A percentile compares a stretch with the other conserved stretches of the same genome.
Evolutionary conservation across 257 asterid genomes (phyloP).

Genomic region (Asclepias syriaca): DNA sequence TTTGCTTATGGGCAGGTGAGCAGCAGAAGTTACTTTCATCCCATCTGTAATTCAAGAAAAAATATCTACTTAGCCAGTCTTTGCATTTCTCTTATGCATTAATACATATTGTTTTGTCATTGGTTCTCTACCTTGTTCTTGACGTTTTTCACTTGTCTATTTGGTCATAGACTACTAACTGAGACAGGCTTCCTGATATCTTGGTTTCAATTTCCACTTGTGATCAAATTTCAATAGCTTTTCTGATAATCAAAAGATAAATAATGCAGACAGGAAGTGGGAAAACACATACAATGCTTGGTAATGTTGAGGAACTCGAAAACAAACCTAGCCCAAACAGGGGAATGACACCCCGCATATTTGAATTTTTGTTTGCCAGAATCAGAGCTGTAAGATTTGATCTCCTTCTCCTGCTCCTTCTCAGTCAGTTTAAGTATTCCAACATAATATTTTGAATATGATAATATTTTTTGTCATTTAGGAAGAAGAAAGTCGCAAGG

Average conservation of each 20-base stretch:
- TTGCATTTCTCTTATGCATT: background rate
- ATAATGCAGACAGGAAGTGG: conserved; percentile 92
- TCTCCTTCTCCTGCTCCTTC: conserved; percentile 15
- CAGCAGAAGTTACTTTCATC: background rate
- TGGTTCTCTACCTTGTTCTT: background rate
- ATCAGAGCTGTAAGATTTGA: conserved; percentile 69
- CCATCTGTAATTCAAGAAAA: background rate
- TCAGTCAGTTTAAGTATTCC: conserved; percentile 12
- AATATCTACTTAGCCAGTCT: background rate
- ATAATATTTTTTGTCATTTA: conserved; percentile 21
- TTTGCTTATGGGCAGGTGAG: conserved; percentile 98
- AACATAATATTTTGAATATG: conserved; percentile 3
- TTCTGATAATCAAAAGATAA: conserved; percentile 4
- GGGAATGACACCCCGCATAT: conserved; percentile 97
- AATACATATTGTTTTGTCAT: background rate
- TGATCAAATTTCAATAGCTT: conserved; percentile 8
- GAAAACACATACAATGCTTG: conserved; percentile 96
- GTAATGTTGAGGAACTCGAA: conserved; percentile 75
- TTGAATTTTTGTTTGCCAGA: conserved; percentile 95
- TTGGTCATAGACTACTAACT: background rate
- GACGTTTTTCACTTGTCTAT: background rate
- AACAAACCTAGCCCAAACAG: conserved; percentile 73
- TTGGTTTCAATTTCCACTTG: conserved; percentile 5
- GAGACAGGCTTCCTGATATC: background rate
- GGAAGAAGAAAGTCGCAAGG: conserved; percentile 93